Evolutionary conservation across 1,284 basidiomycete species (phyloP).

Genomic region (Boletus putidus): DNA sequence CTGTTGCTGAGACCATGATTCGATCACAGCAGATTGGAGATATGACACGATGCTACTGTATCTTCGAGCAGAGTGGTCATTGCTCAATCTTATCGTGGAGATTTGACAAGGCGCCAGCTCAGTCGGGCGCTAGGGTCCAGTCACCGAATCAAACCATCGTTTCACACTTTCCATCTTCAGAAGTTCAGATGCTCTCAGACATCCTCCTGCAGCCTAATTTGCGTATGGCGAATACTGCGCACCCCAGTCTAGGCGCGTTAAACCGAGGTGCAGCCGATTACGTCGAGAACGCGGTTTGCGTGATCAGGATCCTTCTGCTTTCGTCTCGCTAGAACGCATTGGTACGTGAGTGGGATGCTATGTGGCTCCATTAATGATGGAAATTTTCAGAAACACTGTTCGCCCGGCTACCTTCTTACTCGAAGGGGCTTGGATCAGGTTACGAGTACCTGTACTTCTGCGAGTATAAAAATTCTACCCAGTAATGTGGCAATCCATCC

Average conservation of each 20-base stretch:
- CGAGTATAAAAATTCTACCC: constrained; percentile 10
- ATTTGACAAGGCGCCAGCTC: too few relatives aligned
- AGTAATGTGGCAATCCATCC: not conserved
- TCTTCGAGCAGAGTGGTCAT: too few relatives aligned
- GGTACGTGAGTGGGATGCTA: constrained; percentile 5
- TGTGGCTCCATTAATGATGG: constrained; percentile 3
- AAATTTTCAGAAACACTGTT: constrained; percentile 3
- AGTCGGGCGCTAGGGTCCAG: too few relatives aligned
- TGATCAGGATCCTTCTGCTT: constrained; percentile 3
- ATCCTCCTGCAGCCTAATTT: not conserved
- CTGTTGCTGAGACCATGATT: too few relatives aligned
- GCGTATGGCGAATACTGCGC: constrained; percentile 3
- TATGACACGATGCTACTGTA: not conserved
- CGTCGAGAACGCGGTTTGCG: not conserved
- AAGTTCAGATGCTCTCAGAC: not conserved
- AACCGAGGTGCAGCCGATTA: constrained; percentile 13
- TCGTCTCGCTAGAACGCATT: not conserved
- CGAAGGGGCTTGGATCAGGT: not conserved
- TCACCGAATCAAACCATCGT: constrained; percentile 2
- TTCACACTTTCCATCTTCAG: not conserved
- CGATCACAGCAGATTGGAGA: not conserved
- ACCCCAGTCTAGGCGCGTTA: not conserved
- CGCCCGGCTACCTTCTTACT: not conserved
- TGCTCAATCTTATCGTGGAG: too few relatives aligned
- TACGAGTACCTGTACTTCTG: not conserved